These are phyloP conservation scores for Irpex sp. DNA, from an alignment of 1,284 basidiomycete genomes.

Conservation along the genomic window DNA sequence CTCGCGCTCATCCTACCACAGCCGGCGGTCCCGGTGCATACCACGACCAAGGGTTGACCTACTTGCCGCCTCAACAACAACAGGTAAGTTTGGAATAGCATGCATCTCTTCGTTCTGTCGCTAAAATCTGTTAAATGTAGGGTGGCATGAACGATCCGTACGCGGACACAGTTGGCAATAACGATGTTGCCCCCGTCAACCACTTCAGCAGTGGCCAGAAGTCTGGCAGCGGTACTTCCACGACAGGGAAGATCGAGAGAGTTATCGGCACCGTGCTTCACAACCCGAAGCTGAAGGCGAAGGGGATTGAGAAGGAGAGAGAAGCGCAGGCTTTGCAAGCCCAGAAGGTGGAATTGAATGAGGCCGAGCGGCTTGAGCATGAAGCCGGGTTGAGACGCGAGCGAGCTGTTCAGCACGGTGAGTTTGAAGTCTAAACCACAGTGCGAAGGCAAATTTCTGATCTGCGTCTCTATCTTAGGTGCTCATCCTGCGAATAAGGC, in stretches of 20 bases:
- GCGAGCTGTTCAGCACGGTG: conserved; percentile 50
- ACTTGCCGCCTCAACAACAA: conserved; percentile 1
- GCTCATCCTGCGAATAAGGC: conserved; percentile 16
- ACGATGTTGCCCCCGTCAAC: conserved; percentile 18
- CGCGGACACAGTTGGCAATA: conserved; percentile 11
- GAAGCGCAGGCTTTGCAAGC: conserved; percentile 44
- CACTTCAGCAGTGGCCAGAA: conserved; percentile 20
- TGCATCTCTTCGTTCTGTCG: background rate
- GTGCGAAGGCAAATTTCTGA: background rate
- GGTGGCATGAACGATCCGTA: conserved; percentile 11
- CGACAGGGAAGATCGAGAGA: conserved; percentile 47
- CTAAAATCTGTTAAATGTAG: background rate
- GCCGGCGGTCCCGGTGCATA: conserved; percentile 2
- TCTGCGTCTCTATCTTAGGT: conserved; percentile 9
- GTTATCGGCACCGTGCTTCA: conserved; percentile 44
- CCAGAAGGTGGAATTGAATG: conserved; percentile 45
- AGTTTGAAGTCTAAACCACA: background rate
- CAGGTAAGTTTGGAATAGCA: background rate
- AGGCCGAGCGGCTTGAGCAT: conserved; percentile 50
- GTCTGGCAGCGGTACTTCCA: conserved; percentile 23
- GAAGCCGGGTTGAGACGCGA: conserved; percentile 48
- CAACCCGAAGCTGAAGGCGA: conserved; percentile 44
- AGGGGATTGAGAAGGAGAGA: conserved; percentile 51
- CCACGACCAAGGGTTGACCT: conserved; percentile 5
- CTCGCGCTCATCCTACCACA: background rate